Evolutionary conservation across 2,329 filamentous ascomycete genomes (phyloP).

Genomic region (Aspergillus hortae): DNA sequence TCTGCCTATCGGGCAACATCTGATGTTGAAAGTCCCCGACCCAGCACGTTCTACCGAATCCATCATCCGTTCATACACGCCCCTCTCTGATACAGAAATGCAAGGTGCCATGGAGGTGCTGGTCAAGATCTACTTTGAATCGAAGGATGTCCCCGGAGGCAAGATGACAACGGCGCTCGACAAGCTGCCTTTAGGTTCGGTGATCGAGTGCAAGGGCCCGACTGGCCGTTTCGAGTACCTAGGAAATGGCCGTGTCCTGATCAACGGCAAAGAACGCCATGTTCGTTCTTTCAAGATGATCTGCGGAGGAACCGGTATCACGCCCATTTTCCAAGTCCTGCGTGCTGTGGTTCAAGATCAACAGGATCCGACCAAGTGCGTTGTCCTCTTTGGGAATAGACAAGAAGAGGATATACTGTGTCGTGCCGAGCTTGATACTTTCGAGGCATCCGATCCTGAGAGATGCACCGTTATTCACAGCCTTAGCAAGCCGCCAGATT

Average conservation of each 20-base stretch:
- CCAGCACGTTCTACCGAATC: conserved; percentile 60
- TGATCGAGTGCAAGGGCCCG: conserved; percentile 82
- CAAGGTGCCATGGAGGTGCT: conserved; percentile 69
- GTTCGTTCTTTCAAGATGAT: conserved; percentile 78
- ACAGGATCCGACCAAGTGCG: conserved; percentile 63
- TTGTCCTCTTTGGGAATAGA: conserved; percentile 76
- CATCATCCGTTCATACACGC: conserved; percentile 84
- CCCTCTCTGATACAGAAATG: conserved; percentile 63
- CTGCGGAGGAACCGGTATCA: conserved; percentile 83
- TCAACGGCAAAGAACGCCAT: conserved; percentile 55
- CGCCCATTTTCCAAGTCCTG: conserved; percentile 84
- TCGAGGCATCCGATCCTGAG: conserved; percentile 50
- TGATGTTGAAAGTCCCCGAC: conserved; percentile 78
- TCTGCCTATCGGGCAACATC: conserved; percentile 78
- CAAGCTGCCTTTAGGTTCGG: conserved; percentile 65
- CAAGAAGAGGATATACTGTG: conserved; percentile 79
- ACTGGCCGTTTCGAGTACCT: conserved; percentile 81
- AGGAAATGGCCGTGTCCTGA: conserved; percentile 59
- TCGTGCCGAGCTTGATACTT: conserved; percentile 64
- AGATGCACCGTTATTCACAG: conserved; percentile 66
- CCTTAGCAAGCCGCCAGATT: conserved; percentile 59
- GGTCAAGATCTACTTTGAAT: conserved; percentile 76
- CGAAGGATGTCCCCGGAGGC: conserved; percentile 58
- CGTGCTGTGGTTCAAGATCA: conserved; percentile 66
- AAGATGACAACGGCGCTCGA: conserved; percentile 81